Conservation (phyloP, 257 asterid species). For the Nyctanthes arbortristis region DNA sequence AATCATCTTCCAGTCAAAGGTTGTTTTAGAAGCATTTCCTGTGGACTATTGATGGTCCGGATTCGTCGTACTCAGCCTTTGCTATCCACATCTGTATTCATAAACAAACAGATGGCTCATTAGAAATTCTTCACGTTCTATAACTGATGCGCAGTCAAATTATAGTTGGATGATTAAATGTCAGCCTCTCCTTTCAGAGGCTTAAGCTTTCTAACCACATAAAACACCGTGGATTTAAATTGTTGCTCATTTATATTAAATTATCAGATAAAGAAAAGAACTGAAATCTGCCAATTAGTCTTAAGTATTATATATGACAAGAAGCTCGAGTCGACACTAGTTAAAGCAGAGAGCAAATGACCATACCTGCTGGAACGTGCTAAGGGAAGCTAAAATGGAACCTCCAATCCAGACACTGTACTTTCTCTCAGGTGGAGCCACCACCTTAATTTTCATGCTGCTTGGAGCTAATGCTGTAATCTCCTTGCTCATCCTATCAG, state of each 20-base stretch:
- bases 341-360: background rate
- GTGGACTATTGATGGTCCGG: slow-evolving; percentile 63
- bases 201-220: too few relatives aligned
- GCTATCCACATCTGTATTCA: slow-evolving; percentile 21
- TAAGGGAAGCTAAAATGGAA: slow-evolving; percentile 79
- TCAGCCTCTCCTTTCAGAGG: too few relatives aligned
- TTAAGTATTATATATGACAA: too few relatives aligned
- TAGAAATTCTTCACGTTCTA: background rate
- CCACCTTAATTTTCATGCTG: slow-evolving; percentile 87
- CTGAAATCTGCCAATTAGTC: too few relatives aligned
- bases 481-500: slow-evolving; percentile 88
- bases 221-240: background rate
- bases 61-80: slow-evolving; percentile 57
- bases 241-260: background rate
- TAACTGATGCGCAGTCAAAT: too few relatives aligned
- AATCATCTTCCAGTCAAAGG: background rate
- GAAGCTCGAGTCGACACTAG: background rate
- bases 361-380: slow-evolving; percentile 88
- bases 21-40: slow-evolving; percentile 29
- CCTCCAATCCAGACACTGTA: slow-evolving; percentile 91
- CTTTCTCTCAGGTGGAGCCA: slow-evolving; percentile 88
- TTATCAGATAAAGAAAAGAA: too few relatives aligned
- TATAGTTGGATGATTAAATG: too few relatives aligned
- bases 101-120: background rate
- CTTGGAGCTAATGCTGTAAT: slow-evolving; percentile 77